Conservation (phyloP, 805 yeast species). For the Brettanomyces anomalus region DNA sequence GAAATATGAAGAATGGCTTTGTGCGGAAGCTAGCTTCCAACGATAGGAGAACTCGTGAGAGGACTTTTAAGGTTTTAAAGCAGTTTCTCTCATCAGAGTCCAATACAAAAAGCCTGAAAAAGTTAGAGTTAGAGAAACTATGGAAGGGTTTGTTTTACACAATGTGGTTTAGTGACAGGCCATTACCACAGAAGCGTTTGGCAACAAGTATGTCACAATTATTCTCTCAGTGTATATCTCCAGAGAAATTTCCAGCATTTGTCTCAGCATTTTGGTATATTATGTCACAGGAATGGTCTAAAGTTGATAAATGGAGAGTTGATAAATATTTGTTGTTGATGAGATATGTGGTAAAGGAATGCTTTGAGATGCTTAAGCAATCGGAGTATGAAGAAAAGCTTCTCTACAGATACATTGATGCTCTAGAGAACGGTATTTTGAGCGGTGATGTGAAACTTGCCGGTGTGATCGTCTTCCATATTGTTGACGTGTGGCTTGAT, state of each 20-base stretch:
- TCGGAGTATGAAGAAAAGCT: conserved; percentile 46
- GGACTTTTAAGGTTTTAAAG: conserved; percentile 58
- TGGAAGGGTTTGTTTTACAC: conserved; percentile 96
- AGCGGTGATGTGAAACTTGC: conserved; percentile 55
- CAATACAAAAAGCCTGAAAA: conserved; percentile 30
- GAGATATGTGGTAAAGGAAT: conserved; percentile 64
- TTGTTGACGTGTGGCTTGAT: conserved; percentile 75
- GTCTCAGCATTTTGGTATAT: conserved; percentile 75
- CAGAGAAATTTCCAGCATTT: conserved; percentile 39
- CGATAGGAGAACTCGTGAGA: conserved; percentile 63
- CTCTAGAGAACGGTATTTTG: conserved; percentile 25
- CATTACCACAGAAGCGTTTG: conserved; percentile 80
- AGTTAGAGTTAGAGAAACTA: conserved; percentile 62
- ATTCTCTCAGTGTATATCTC: conserved; percentile 35
- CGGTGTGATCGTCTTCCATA: conserved; percentile 73
- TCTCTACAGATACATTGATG: conserved; percentile 36
- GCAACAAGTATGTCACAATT: conserved; percentile 62
- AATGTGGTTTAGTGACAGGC: conserved; percentile 96
- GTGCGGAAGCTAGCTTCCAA: conserved; percentile 82
- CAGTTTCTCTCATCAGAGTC: conserved; percentile 43
- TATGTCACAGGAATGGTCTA: conserved; percentile 73
- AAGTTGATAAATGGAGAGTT: conserved; percentile 74
- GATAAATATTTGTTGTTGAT: conserved; percentile 80
- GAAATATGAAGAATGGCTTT: conserved; percentile 39
- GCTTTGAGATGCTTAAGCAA: conserved; percentile 44